Conservation (phyloP, 768 basidiomycete genomes). For the Lactifluus pinguis region DNA sequence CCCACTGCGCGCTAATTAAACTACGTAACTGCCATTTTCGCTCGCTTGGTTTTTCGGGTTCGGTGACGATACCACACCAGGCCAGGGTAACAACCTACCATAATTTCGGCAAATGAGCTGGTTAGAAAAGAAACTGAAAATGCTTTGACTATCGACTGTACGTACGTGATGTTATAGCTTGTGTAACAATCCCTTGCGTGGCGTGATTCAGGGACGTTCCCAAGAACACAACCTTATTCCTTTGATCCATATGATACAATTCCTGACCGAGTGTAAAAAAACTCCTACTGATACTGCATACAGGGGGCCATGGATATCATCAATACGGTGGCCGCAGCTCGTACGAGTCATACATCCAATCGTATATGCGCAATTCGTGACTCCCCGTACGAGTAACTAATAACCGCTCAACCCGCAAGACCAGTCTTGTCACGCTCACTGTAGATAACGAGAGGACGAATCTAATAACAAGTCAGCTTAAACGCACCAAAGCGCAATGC, state of each 20-base stretch:
- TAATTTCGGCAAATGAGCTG: no score
- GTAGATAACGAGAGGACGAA: slow-evolving; percentile 9
- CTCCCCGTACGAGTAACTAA: background rate
- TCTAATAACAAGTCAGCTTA: background rate
- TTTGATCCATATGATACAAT: background rate
- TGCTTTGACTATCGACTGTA: no score
- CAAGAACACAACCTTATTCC: background rate
- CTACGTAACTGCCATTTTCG: no score
- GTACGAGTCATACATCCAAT: slow-evolving; percentile 10
- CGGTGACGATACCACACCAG: no score
- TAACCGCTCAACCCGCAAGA: slow-evolving; percentile 12
- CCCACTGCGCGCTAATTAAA: no score
- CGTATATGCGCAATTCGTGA: background rate
- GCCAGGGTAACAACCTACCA: no score
- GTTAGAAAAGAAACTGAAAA: no score
- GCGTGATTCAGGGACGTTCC: background rate
- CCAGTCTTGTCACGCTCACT: slow-evolving; percentile 5
- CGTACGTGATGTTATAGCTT: no score
- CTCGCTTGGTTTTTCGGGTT: no score
- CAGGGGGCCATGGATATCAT: background rate
- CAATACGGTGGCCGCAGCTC: background rate
- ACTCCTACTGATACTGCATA: background rate
- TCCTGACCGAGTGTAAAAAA: background rate
- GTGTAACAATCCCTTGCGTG: background rate
- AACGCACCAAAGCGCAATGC: background rate